Conservation (phyloP, 768 basidiomycete species). For the Russula emetica region DNA sequence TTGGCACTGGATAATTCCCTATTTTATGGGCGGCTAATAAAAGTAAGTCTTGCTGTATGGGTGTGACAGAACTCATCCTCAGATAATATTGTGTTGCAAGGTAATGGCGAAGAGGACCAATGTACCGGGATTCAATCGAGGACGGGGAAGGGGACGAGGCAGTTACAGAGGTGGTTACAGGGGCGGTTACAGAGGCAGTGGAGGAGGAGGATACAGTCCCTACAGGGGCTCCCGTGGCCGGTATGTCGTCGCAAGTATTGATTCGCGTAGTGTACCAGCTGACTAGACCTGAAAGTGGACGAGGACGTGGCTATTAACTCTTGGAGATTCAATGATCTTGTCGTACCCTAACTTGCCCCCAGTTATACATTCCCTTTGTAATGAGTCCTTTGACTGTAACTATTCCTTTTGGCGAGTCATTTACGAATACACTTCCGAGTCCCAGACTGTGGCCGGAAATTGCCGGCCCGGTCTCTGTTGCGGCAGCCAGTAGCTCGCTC, state of each 20-base stretch:
- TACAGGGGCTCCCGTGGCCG: conserved; percentile 68
- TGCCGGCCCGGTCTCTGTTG: background rate
- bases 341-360: conserved; percentile 6
- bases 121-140: conserved; percentile 85
- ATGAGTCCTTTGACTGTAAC: conserved; percentile 8
- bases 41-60: conserved; percentile 49
- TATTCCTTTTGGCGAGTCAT: background rate
- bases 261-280: background rate
- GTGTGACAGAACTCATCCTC: background rate
- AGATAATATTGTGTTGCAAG: conserved; percentile 38
- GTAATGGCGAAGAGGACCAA: conserved; percentile 96
- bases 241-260: conserved; percentile 41
- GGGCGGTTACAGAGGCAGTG: conserved; percentile 54
- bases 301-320: conserved; percentile 68
- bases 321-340: conserved; percentile 22
- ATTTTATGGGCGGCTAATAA: conserved; percentile 89
- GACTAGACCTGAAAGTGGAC: conserved; percentile 42
- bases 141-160: conserved; percentile 63
- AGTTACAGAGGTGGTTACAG: conserved; percentile 46
- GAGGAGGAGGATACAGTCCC: conserved; percentile 56
- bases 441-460: conserved; percentile 4
- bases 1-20: conserved; percentile 93
- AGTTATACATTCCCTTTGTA: conserved; percentile 8
- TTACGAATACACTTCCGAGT: background rate
- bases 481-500: background rate